These are phyloP conservation scores for Trichothecium roseum DNA, from an alignment of 2,329 filamentous ascomycete genomes.

Conservation along the genomic window DNA sequence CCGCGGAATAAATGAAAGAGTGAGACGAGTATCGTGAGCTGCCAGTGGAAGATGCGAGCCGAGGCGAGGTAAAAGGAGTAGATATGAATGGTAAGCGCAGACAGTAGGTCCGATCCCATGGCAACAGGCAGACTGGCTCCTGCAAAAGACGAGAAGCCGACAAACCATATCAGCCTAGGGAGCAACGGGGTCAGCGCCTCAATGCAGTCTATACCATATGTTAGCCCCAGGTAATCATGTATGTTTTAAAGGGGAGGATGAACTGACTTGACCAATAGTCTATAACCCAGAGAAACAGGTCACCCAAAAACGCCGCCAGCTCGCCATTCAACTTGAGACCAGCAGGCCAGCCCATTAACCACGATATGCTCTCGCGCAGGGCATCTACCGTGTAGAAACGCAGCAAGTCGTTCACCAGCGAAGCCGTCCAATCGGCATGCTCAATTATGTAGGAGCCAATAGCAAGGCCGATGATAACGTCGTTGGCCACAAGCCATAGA, in stretches of 20 bases:
- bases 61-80: constrained; percentile 98
- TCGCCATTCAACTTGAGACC: constrained; percentile 93
- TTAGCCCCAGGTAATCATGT: too few relatives aligned
- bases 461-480: constrained; percentile 96
- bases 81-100: constrained; percentile 86
- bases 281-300: constrained; percentile 96
- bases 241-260: background rate
- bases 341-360: constrained; percentile 93
- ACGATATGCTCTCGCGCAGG: constrained; percentile 78
- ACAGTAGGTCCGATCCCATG: constrained; percentile 87
- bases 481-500: constrained; percentile 95
- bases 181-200: constrained; percentile 66
- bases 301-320: constrained; percentile 84
- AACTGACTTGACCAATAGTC: constrained; percentile 84
- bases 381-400: constrained; percentile 80
- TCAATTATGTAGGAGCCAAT: constrained; percentile 95
- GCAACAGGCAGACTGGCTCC: constrained; percentile 96
- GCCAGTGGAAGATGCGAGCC: constrained; percentile 96
- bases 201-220: constrained; percentile 52
- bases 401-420: constrained; percentile 66
- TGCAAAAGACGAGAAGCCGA: constrained; percentile 89
- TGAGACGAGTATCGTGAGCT: constrained; percentile 89
- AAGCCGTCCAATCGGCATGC: constrained; percentile 76
- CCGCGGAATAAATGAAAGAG: constrained; percentile 98
- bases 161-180: constrained; percentile 81